Evolutionary conservation across 2,329 filamentous ascomycete genomes (phyloP).

Genomic region (Pezicula neosporulosa): DNA sequence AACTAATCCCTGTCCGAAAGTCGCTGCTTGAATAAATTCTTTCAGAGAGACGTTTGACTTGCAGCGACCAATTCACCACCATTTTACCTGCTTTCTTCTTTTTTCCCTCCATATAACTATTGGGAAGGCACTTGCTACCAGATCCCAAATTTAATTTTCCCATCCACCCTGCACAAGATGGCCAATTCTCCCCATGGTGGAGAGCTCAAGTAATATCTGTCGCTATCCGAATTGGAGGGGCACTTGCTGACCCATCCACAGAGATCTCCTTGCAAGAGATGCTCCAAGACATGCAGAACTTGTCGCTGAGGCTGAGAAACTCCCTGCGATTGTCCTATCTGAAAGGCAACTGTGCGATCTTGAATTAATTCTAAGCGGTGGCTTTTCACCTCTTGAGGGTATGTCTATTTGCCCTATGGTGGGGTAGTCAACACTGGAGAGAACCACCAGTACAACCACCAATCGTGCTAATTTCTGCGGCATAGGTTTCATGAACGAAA

Average conservation of each 20-base stretch:
- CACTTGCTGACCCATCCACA: slow-evolving; percentile 10
- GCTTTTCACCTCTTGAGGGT: slow-evolving; percentile 98
- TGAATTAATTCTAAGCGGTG: slow-evolving; percentile 94
- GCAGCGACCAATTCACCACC: not conserved
- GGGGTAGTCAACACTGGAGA: slow-evolving; percentile 10
- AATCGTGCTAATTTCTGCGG: slow-evolving; percentile 20
- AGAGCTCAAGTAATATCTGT: slow-evolving; percentile 68
- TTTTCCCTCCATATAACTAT: not conserved
- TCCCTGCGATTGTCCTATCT: slow-evolving; percentile 79
- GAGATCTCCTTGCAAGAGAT: slow-evolving; percentile 90
- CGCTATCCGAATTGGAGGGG: not conserved
- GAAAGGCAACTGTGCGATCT: slow-evolving; percentile 98
- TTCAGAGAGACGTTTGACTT: too few relatives aligned
- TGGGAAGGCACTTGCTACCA: too few relatives aligned
- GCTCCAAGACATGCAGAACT: slow-evolving; percentile 78
- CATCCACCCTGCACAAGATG: slow-evolving; percentile 40
- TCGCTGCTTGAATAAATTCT: too few relatives aligned
- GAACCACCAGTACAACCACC: slow-evolving; percentile 7
- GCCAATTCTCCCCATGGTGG: slow-evolving; percentile 80
- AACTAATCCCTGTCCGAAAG: too few relatives aligned
- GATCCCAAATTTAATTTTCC: not conserved
- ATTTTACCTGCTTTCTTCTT: slow-evolving; percentile 1
- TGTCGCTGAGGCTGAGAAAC: slow-evolving; percentile 75
- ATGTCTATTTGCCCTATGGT: slow-evolving; percentile 27
- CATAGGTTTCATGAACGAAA: slow-evolving; percentile 91